These are phyloP conservation scores for Forsythia viridissima DNA, from an alignment of 257 asterid genomes.

Conservation along the genomic window DNA sequence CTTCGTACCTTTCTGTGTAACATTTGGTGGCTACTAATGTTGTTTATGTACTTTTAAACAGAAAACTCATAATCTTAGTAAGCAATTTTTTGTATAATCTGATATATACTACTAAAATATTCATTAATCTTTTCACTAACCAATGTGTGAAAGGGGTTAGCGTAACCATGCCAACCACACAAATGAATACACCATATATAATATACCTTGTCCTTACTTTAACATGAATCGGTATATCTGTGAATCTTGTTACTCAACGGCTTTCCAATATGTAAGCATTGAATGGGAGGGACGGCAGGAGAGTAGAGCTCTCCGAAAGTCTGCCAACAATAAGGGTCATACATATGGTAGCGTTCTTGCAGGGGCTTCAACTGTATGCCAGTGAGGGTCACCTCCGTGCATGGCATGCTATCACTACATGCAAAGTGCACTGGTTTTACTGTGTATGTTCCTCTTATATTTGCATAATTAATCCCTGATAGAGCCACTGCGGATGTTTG, in stretches of 20 bases:
- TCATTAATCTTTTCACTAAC: slow-evolving; percentile 36
- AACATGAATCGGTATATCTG: slow-evolving; percentile 74
- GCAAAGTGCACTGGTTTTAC: slow-evolving; percentile 91
- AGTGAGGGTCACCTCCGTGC: slow-evolving; percentile 69
- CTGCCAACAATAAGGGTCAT: slow-evolving; percentile 91
- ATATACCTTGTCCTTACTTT: slow-evolving; percentile 6
- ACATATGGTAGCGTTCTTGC: slow-evolving; percentile 69
- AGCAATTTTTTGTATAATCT: slow-evolving; percentile 30
- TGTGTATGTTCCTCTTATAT: slow-evolving; percentile 85
- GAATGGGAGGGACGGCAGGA: slow-evolving; percentile 75
- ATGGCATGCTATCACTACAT: slow-evolving; percentile 80
- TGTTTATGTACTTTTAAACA: slow-evolving; percentile 16
- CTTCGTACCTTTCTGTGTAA: not conserved
- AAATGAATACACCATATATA: slow-evolving; percentile 44
- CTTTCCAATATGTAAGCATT: slow-evolving; percentile 66
- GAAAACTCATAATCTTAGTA: slow-evolving; percentile 24
- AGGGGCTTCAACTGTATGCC: slow-evolving; percentile 62
- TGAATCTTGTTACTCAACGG: slow-evolving; percentile 62
- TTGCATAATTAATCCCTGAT: slow-evolving; percentile 74
- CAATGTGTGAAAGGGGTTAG: slow-evolving; percentile 62
- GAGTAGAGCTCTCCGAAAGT: slow-evolving; percentile 74
- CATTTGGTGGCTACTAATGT: not conserved
- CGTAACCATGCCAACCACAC: slow-evolving; percentile 68
- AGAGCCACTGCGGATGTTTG: slow-evolving; percentile 78
- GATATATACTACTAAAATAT: slow-evolving; percentile 27